Evolutionary conservation across 495 filamentous ascomycete species (phyloP).

Genomic region (Massariosphaeria phaeospora): DNA sequence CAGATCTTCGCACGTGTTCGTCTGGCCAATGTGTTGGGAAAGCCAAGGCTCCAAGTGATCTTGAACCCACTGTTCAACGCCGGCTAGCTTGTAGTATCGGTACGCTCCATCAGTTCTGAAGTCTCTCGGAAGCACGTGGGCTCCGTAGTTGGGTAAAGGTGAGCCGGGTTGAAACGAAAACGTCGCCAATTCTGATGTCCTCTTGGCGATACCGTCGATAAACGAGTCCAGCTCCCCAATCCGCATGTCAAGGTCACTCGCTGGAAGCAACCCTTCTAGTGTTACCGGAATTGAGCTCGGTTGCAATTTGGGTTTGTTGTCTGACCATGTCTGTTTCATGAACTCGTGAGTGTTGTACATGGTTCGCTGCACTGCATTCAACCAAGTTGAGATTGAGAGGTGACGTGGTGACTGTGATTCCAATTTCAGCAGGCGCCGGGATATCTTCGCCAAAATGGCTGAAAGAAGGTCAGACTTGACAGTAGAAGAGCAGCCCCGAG

Average conservation of each 20-base stretch:
- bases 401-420: not conserved
- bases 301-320: not conserved
- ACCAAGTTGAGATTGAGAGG: not conserved
- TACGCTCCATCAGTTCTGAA: slow-evolving; percentile 1
- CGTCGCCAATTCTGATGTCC: not conserved
- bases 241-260: not conserved
- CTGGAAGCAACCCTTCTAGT: not conserved
- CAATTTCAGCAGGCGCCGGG: slow-evolving; percentile 13
- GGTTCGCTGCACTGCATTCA: not conserved
- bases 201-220: not conserved
- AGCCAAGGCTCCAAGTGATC: slow-evolving; percentile 42
- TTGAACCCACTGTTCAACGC: slow-evolving; percentile 47
- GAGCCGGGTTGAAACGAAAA: slow-evolving; percentile 2
- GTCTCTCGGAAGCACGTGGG: not conserved
- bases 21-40: slow-evolving; percentile 21
- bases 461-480: slow-evolving; percentile 13
- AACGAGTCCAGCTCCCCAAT: slow-evolving; percentile 5
- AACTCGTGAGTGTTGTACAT: not conserved
- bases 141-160: not conserved
- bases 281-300: not conserved
- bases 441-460: slow-evolving; percentile 22
- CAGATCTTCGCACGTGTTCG: slow-evolving; percentile 36
- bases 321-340: not conserved
- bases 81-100: slow-evolving; percentile 9
- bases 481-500: slow-evolving; percentile 33